phyloP scores from a whole-genome alignment of 2,329 filamentous ascomycete species.

The Lasiodiplodia gonubiensis region DNA sequence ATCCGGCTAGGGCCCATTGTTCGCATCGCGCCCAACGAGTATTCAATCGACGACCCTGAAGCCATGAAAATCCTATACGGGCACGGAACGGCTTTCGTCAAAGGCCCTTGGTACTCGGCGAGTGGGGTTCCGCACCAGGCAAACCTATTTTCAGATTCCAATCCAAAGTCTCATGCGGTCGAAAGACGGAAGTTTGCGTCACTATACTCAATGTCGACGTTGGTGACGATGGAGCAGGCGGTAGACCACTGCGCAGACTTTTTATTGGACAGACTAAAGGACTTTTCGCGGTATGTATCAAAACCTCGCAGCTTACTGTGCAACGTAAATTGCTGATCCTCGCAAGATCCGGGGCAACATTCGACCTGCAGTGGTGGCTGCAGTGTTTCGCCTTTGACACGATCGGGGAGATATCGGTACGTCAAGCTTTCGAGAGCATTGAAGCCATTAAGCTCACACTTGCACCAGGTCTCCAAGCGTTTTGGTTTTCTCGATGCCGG shows the following conservation, averaged over 20 bases:
- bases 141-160: neutral
- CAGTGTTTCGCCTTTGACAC: constrained; percentile 60
- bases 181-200: constrained; percentile 1
- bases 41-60: constrained; percentile 39
- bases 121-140: constrained; percentile 47
- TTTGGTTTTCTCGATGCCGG: constrained; percentile 53
- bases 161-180: constrained; percentile 52
- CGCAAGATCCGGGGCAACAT: constrained; percentile 13
- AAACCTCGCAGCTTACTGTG: too few species aligned
- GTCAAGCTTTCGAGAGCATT: constrained; percentile 24
- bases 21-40: constrained; percentile 40
- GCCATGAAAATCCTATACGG: constrained; percentile 41
- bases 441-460: neutral
- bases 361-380: constrained; percentile 53
- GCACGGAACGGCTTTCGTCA: constrained; percentile 57
- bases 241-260: constrained; percentile 25
- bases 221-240: constrained; percentile 49
- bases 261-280: neutral
- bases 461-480: constrained; percentile 43
- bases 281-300: neutral
- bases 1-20: constrained; percentile 41
- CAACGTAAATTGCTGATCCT: too few species aligned
- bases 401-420: constrained; percentile 58
- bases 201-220: constrained; percentile 42
- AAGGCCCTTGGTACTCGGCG: constrained; percentile 57